Percentiles rank a stretch among this genome's conserved stretches.
phyloP scores from a whole-genome alignment of 1,284 basidiomycete species.

The Xanthoconium separans region DNA sequence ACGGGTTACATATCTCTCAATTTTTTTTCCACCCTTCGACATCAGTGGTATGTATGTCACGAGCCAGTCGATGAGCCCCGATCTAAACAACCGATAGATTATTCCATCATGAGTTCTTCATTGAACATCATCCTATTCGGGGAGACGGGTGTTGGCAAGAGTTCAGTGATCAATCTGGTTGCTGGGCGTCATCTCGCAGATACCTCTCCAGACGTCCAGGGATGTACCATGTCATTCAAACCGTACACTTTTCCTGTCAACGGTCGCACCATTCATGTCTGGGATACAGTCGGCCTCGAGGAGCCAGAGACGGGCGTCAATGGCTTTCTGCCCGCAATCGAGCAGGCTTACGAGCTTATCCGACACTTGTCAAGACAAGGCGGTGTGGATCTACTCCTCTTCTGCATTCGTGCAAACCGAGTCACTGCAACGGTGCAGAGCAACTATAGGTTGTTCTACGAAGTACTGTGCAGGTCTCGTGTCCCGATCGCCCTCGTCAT shows the following conservation, averaged over 20 bases:
- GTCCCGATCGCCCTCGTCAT: slow-evolving; percentile 40
- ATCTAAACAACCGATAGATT: slow-evolving; percentile 21
- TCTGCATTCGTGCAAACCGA: slow-evolving; percentile 37
- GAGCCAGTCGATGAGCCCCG: slow-evolving; percentile 1
- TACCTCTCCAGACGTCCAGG: slow-evolving; percentile 25
- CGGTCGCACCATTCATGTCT: slow-evolving; percentile 25
- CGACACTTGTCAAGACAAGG: slow-evolving; percentile 24
- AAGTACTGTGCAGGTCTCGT: slow-evolving; percentile 32
- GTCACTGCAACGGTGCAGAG: slow-evolving; percentile 32
- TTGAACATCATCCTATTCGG: slow-evolving; percentile 34
- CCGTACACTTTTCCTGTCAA: slow-evolving; percentile 24
- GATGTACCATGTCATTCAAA: slow-evolving; percentile 31
- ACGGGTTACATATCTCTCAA: neutral
- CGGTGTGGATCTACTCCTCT: slow-evolving; percentile 40
- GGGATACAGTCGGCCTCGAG: slow-evolving; percentile 42
- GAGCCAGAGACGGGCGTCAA: slow-evolving; percentile 31
- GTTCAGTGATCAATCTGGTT: slow-evolving; percentile 35
- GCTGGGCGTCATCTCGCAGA: slow-evolving; percentile 25
- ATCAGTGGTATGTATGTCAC: slow-evolving; percentile 12
- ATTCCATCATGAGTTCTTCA: slow-evolving; percentile 18
- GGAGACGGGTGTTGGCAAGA: slow-evolving; percentile 34
- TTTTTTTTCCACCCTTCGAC: neutral
- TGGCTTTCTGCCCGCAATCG: slow-evolving; percentile 33
- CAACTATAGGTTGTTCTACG: slow-evolving; percentile 40
- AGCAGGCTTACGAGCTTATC: slow-evolving; percentile 37